These are phyloP conservation scores for Beta vulgaris DNA, from an alignment of 148 eudicot genomes.

Conservation along the genomic window DNA sequence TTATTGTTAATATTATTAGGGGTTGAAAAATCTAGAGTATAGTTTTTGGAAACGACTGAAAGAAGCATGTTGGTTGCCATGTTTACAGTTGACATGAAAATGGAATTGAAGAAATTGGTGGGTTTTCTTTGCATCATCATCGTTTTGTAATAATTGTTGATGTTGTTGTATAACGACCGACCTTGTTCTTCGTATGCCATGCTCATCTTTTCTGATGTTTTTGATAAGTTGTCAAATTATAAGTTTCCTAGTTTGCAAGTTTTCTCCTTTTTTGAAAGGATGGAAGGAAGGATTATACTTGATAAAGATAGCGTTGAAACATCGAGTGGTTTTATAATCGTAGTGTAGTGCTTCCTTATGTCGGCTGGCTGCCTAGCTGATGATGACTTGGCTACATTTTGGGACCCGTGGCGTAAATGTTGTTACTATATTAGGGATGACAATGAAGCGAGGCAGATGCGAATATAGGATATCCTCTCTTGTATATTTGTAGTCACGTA, in stretches of 20 bases:
- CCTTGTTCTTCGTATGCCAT: background rate
- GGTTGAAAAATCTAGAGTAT: background rate
- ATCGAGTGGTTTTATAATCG: too few species aligned
- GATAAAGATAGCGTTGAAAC: too few species aligned
- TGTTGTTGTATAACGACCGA: background rate
- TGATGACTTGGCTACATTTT: too few species aligned
- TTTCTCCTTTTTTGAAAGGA: too few species aligned
- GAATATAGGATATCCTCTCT: too few species aligned
- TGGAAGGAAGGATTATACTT: too few species aligned
- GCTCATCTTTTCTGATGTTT: background rate
- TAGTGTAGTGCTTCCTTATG: too few species aligned
- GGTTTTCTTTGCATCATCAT: background rate
- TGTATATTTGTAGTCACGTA: too few species aligned
- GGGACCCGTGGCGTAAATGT: too few species aligned
- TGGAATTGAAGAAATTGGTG: background rate
- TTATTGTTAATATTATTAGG: background rate
- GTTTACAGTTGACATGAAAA: slow-evolving; percentile 14
- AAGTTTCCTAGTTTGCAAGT: background rate
- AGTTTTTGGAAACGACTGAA: slow-evolving; percentile 8
- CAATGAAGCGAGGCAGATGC: too few species aligned
- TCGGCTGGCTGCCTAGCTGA: too few species aligned
- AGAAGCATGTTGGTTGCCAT: slow-evolving; percentile 17
- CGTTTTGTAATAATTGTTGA: background rate
- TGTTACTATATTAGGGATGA: too few species aligned
- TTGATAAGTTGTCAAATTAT: background rate